A percentile compares a stretch with the other conserved stretches of the same genome.
These are phyloP conservation scores for Rhodomyrtus tomentosa DNA, from an alignment of 345 rosid genomes.

Conservation along the genomic window DNA sequence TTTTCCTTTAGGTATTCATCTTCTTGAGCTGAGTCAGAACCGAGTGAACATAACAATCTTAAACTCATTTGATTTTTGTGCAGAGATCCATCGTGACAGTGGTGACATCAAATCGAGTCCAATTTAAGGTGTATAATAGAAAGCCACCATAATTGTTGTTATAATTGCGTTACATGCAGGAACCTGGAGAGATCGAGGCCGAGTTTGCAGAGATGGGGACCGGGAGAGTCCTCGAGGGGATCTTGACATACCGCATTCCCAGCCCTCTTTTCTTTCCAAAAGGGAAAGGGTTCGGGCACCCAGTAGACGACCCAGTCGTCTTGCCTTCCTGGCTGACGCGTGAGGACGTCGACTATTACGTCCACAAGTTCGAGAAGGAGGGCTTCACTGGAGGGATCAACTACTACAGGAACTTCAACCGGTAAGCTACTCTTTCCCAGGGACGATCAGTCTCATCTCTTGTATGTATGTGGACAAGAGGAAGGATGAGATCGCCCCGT, in stretches of 20 bases:
- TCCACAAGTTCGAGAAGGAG: slow-evolving; percentile 26
- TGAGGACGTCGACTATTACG: slow-evolving; percentile 37
- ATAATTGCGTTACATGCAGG: slow-evolving; percentile 12
- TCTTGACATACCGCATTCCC: slow-evolving; percentile 35
- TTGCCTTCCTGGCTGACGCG: slow-evolving; percentile 68
- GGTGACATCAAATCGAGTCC: neutral
- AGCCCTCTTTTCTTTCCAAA: slow-evolving; percentile 41
- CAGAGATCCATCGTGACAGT: neutral
- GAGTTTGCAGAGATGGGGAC: slow-evolving; percentile 39
- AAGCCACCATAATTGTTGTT: neutral
- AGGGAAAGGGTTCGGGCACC: slow-evolving; percentile 33
- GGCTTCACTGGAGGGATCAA: slow-evolving; percentile 84
- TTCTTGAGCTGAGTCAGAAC: neutral
- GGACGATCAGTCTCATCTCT: neutral
- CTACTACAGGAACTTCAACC: slow-evolving; percentile 60
- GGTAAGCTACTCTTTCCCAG: slow-evolving; percentile 11
- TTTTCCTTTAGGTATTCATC: neutral
- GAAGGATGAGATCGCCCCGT: neutral
- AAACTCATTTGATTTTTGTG: neutral
- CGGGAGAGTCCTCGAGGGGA: slow-evolving; percentile 35
- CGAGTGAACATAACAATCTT: neutral
- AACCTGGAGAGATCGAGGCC: slow-evolving; percentile 53
- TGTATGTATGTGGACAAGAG: neutral
- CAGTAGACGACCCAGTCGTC: slow-evolving; percentile 8
- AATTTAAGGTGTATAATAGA: neutral